A percentile compares a stretch with the other conserved stretches of the same genome.
These are phyloP conservation scores for Starmerella sp. DNA, from an alignment of 805 yeast genomes.

Conservation along the genomic window DNA sequence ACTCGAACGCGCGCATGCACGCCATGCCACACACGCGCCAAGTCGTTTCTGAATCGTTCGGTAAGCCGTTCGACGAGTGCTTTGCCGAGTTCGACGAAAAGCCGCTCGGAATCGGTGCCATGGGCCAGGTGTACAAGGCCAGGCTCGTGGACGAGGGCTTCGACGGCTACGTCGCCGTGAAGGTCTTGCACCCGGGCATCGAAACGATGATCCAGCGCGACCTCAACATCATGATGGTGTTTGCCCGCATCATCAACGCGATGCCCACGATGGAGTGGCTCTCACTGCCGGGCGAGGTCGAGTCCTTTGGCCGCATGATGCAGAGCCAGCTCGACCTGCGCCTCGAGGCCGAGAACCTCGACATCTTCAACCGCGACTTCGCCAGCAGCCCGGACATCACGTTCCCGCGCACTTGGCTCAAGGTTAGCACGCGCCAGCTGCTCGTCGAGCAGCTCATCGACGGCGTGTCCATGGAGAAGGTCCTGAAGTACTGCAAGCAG, in stretches of 20 bases:
- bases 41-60: slow-evolving; percentile 51
- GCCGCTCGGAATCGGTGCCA: slow-evolving; percentile 96
- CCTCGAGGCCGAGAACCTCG: slow-evolving; percentile 75
- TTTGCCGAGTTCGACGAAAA: slow-evolving; percentile 64
- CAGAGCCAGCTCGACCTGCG: slow-evolving; percentile 76
- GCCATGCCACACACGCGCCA: slow-evolving; percentile 47
- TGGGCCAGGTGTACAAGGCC: slow-evolving; percentile 88
- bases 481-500: slow-evolving; percentile 36
- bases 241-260: slow-evolving; percentile 56
- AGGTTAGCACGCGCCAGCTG: slow-evolving; percentile 55
- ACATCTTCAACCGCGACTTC: slow-evolving; percentile 62
- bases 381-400: slow-evolving; percentile 45
- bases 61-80: slow-evolving; percentile 52
- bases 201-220: slow-evolving; percentile 65
- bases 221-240: slow-evolving; percentile 66
- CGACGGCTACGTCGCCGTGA: slow-evolving; percentile 59
- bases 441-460: slow-evolving; percentile 75
- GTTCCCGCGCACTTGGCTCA: slow-evolving; percentile 68
- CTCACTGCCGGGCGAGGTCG: slow-evolving; percentile 87
- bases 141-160: slow-evolving; percentile 35
- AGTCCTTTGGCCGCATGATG: slow-evolving; percentile 78
- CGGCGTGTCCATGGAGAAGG: slow-evolving; percentile 70
- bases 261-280: slow-evolving; percentile 98
- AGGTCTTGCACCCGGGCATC: slow-evolving; percentile 85
- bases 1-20: slow-evolving; percentile 75